Evolutionary conservation across 371 early-diverging fungal species (phyloP), one percentile per base, ranked within the genome.

Genomic region (Coemansia sp.): DNA sequence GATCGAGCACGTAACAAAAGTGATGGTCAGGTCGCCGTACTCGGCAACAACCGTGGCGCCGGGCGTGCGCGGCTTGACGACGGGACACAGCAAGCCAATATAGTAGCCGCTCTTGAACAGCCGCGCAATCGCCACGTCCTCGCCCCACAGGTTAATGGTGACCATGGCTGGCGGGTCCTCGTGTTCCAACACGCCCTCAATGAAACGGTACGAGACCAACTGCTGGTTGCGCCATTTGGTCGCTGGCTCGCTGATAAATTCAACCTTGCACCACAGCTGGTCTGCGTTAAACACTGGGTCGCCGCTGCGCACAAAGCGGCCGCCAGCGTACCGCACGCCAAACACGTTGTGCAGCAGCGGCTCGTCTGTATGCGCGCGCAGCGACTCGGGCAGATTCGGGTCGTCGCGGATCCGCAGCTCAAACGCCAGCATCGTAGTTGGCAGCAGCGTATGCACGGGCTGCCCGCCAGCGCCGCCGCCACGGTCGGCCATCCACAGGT

Each of bases 181-280:
- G 16, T 70, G 71, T 59, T 70, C 71, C 9, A 48, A 16, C 16
- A 62, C 39, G 40, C 71, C 62, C 16, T 55, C 41, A 7, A 68
- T 38, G 13, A 30, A 36, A 36, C 35, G 50, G 32, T 39, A 20
- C 30, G n/a, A 13, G 30, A 16, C 51, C n/a, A 35, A 42, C 3
- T 48, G 51, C 16, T 43, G 50, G 45, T 56, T 38, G 4, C 41
- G 38, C 32, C 30, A 32, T 10, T 39, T 38, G n/a, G 30, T 31
- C 30, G 11, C 3, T 1, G 55, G 13, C 34, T 40, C 41, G 35
- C 26, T 9, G 14, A 69, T 62, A 3, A 13, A 5, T 5, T 56
- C 57, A n/a, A 74, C 47, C 36, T 55, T 62, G 63, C 75, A 65
- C 75, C 75, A 74, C 30, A 74, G 48, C 63, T 74, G 75, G 36